Base-by-base conservation (phyloP, 495 filamentous ascomycete species). In the Podospora bellae-mahoneyi region DNA sequence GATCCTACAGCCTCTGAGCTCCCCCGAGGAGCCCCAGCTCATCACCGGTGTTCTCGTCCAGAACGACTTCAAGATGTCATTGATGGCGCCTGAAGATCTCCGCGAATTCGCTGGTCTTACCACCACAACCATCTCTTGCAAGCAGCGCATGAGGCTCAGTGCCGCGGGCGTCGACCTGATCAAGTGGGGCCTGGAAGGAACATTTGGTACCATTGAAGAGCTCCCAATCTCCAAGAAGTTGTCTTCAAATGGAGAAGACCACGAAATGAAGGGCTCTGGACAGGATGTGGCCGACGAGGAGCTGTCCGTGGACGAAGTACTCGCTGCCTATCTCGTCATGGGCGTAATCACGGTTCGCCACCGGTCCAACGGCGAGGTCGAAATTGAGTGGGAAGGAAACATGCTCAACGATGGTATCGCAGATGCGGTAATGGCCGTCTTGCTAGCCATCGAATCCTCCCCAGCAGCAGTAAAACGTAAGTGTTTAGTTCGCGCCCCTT, bases 331-430 rank as follows among this genome's bases (percentile, higher is more conserved):
- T 71, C 80, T 91, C 16, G 87, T 99, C 72, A 97, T 99, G 95
- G 94, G 92, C 66, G 95, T 92, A 76, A 88, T 97, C 16, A 86
- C 85, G 20, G 88, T 97, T 23, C 85, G 88, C 56, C 90, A 91
- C 74, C 80, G 87, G 30, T 81, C 76, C 59, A 87, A 84, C 66
- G 90, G 93, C 26, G 90, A 94, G 73, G 86, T 99, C 7, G 93
- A 94, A 73, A 79, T 97, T 1, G 93, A 97, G 75, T 99, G 95
- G 95, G 95, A 97, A 73, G 95, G 94, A 32, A 99, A 97, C 74
- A 91, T 96, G 85, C 87, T 97, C 71, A 99, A 98, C 73, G 95
- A 99, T 71, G 92, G 94, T 34, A 95, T 99, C 71, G 95, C 96
- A 6, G 95, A 99, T 79, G 92, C 95, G 13, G 91, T 97, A 18